Evolutionary conservation across 2,329 filamentous ascomycete genomes (phyloP).

Genomic region (Alternaria brassicicola): DNA sequence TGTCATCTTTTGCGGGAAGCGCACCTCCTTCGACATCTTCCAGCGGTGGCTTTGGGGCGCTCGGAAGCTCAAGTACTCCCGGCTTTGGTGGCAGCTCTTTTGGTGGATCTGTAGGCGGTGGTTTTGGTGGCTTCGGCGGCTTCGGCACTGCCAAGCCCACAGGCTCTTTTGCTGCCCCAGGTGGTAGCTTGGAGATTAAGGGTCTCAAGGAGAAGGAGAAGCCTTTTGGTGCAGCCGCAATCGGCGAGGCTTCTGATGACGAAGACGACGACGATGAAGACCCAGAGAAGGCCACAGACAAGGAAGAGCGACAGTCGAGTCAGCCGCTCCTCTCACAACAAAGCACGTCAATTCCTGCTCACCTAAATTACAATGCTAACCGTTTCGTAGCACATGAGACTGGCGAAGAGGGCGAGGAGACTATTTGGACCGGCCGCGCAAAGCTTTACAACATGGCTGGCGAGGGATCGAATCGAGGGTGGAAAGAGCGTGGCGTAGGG

Average conservation of each 20-base stretch:
- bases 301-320: constrained; percentile 39
- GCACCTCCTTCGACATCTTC: constrained; percentile 23
- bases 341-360: constrained; percentile 57
- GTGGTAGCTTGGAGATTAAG: constrained; percentile 55
- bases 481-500: constrained; percentile 89
- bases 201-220: constrained; percentile 65
- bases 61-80: constrained; percentile 42
- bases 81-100: constrained; percentile 48
- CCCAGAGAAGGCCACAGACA: constrained; percentile 29
- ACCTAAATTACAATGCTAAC: constrained; percentile 19
- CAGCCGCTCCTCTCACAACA: constrained; percentile 63
- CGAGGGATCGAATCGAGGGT: constrained; percentile 63
- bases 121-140: constrained; percentile 36
- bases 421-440: constrained; percentile 74
- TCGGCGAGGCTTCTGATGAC: constrained; percentile 59
- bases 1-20: constrained; percentile 36
- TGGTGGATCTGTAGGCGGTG: constrained; percentile 50
- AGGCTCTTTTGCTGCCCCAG: constrained; percentile 70
- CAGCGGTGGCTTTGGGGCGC: constrained; percentile 42
- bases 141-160: constrained; percentile 50
- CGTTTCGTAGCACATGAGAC: constrained; percentile 69
- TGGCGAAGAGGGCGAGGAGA: constrained; percentile 83
- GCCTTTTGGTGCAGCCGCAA: constrained; percentile 78
- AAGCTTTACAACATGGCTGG: constrained; percentile 82
- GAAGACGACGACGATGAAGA: constrained; percentile 57